phyloP scores from a whole-genome alignment of 83 land plant genomes.

The Diphasiastrum complanatum region DNA sequence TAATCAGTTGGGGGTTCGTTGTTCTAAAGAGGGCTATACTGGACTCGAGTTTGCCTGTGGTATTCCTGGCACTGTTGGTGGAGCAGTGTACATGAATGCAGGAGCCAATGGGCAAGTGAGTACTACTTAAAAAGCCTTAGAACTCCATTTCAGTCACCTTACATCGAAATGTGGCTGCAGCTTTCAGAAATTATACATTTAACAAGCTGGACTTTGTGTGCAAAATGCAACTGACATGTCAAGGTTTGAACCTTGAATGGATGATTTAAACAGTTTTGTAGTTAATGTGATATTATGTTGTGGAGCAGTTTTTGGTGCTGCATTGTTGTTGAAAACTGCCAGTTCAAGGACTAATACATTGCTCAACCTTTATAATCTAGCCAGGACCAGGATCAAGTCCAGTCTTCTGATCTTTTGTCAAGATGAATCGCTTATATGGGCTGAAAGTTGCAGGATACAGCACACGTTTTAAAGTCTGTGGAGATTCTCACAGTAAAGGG shows the following conservation, averaged over 20 bases:
- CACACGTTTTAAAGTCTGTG: conserved; percentile 44
- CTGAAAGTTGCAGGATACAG: conserved; percentile 40
- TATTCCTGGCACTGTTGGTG: conserved; percentile 76
- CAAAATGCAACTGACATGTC: too few relatives aligned
- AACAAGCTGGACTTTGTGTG: too few relatives aligned
- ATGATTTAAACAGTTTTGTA: too few relatives aligned
- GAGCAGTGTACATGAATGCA: conserved; percentile 73
- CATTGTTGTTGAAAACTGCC: too few relatives aligned
- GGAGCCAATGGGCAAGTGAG: conserved; percentile 67
- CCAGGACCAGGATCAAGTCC: too few relatives aligned
- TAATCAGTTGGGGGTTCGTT: conserved; percentile 47
- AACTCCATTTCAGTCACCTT: too few relatives aligned
- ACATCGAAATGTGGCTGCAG: too few relatives aligned
- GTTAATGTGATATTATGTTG: neutral
- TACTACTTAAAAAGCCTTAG: neutral
- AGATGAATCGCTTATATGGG: neutral
- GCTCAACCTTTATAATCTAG: too few relatives aligned
- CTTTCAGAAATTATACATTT: too few relatives aligned
- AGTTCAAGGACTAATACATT: too few relatives aligned
- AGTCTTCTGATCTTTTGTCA: neutral
- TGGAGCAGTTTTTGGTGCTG: too few relatives aligned
- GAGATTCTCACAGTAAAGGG: conserved; percentile 48
- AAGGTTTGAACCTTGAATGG: too few relatives aligned
- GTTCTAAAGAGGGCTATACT: conserved; percentile 43
- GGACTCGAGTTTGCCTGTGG: conserved; percentile 81